These are phyloP conservation scores for Tricholomella constricta DNA, from an alignment of 768 basidiomycete species.

Conservation along the genomic window DNA sequence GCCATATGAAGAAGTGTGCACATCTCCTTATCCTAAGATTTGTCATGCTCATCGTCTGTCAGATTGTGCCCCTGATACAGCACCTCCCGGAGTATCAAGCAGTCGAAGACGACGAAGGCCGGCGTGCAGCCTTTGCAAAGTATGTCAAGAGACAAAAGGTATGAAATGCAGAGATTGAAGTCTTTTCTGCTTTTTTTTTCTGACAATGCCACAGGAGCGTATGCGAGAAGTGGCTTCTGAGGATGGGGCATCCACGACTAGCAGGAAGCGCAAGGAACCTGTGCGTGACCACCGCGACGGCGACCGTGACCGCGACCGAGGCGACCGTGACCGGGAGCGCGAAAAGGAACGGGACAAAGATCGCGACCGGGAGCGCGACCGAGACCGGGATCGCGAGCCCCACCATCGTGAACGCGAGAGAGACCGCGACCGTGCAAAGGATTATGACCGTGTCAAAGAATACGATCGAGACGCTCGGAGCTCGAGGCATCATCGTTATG, in stretches of 20 bases:
- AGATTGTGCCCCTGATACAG: conserved; percentile 78
- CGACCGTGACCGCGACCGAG: conserved; percentile 47
- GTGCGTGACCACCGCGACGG: conserved; percentile 49
- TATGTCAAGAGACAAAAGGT: conserved; percentile 92
- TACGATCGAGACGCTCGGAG: conserved; percentile 40
- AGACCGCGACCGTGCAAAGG: conserved; percentile 33
- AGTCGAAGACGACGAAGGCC: conserved; percentile 83
- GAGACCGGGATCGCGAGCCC: conserved; percentile 31
- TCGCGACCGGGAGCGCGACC: conserved; percentile 24
- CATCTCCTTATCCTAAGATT: background rate
- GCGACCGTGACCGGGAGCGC: conserved; percentile 34
- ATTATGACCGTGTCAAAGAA: conserved; percentile 22
- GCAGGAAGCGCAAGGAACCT: conserved; percentile 81
- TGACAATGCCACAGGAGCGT: conserved; percentile 57
- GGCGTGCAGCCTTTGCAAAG: conserved; percentile 82
- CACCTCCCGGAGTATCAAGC: conserved; percentile 86
- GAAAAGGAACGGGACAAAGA: conserved; percentile 39
- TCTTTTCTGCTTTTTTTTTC: background rate
- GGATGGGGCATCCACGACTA: conserved; percentile 81
- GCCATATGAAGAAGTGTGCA: conserved; percentile 80
- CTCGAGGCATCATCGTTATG: conserved; percentile 50
- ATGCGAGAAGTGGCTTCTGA: conserved; percentile 77
- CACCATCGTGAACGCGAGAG: conserved; percentile 34
- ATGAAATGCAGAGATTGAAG: conserved; percentile 9
- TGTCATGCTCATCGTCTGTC: conserved; percentile 6